Conservation (phyloP, 2,329 filamentous ascomycete genomes). For the Cercospora brassicicola region DNA sequence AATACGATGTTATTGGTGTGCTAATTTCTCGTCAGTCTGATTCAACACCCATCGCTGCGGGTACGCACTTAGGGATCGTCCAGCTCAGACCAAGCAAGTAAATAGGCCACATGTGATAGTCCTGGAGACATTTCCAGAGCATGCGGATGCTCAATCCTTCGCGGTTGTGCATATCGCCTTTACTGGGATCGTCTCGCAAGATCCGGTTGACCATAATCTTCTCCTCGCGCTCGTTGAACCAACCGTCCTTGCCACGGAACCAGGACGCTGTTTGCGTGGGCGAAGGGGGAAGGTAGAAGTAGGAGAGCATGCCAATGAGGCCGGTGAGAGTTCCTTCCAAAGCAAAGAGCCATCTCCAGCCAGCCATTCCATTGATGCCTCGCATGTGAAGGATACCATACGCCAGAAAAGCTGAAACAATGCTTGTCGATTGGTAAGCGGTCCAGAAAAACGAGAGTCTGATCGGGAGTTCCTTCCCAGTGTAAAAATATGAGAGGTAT, state of each 20-base stretch:
- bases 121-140: conserved; percentile 53
- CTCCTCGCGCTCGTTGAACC: conserved; percentile 63
- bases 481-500: conserved; percentile 74
- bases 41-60: neutral
- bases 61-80: conserved; percentile 37
- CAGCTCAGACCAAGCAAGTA: conserved; percentile 53
- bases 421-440: conserved; percentile 59
- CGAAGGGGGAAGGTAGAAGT: conserved; percentile 56
- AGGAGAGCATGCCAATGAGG: conserved; percentile 55
- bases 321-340: conserved; percentile 59
- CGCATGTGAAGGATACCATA: conserved; percentile 54
- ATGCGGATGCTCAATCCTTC: conserved; percentile 51
- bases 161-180: conserved; percentile 61
- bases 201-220: conserved; percentile 64
- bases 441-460: conserved; percentile 72
- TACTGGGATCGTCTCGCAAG: conserved; percentile 62
- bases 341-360: conserved; percentile 57
- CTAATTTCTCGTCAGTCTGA: neutral
- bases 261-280: conserved; percentile 65
- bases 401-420: conserved; percentile 58
- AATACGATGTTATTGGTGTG: conserved; percentile 42
- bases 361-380: conserved; percentile 51
- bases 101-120: conserved; percentile 61
- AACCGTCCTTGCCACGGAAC: conserved; percentile 62
- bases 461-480: conserved; percentile 65